Evolutionary conservation across 2,329 filamentous ascomycete species (phyloP), one percentile per base, ranked within the genome.

Genomic region (Ophiocordyceps camponoti-leonardi): DNA sequence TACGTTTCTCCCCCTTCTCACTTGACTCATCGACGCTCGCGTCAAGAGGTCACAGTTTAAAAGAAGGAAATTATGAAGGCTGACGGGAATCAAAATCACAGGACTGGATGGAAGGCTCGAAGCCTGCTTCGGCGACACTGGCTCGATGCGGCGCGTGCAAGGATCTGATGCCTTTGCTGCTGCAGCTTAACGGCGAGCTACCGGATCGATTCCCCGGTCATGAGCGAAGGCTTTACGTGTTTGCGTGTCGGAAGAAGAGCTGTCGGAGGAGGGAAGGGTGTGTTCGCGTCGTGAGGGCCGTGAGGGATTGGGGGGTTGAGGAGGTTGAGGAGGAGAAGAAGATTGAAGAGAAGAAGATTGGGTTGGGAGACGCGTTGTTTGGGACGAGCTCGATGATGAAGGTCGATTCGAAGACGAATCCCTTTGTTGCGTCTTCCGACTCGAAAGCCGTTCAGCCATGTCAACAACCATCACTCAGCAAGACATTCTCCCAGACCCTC

Each of bases 141-240:
- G 86, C 84, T 20, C 82, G 80, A 63, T 98, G 92, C 68, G 86
- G 84, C 63, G 74, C 84, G 52, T 98, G 92, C 75, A 84, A 86
- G 52, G 75, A 79, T 45, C 65, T 86, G 45, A 86, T 95, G 77
- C 80, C 78, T 1, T 72, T 96, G 12, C 75, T 98, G 3, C 74
- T 98, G 42, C 87, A 98, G 62, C 74, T 98, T 26, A 86, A 98
- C 62, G 88, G 79, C 55, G 87, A 95, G 59, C 72, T 96, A 4
- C 88, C 87, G 14, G 83, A 90, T 46, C 73, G 78, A 43, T 95
- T 94, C 56, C 83, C 87, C 2, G 79, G 81, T 46, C 86, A 96
- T 62, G 86, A 95, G 56, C 74, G 92, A 53, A 77, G 90, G 49
- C 61, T 98, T 18, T 96, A 95, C 57, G 71, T 98, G 13, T 87